These are phyloP conservation scores for Suhomyces sp. DNA, from an alignment of 805 yeast species.

Conservation along the genomic window DNA sequence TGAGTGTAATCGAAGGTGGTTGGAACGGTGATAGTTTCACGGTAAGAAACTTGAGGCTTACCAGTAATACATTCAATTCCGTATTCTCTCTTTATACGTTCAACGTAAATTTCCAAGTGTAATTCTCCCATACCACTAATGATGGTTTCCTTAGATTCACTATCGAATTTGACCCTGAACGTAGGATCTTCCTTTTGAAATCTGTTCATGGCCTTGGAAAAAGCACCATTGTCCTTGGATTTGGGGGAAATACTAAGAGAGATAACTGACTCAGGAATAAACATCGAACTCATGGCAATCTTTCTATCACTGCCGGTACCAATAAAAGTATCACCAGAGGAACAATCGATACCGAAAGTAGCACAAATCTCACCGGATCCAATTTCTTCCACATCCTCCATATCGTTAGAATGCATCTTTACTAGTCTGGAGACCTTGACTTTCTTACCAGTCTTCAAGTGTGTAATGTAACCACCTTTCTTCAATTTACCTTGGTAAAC, in stretches of 20 bases:
- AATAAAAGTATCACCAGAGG: constrained; percentile 97
- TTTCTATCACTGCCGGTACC: constrained; percentile 64
- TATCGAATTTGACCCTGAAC: constrained; percentile 86
- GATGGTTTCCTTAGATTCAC: constrained; percentile 90
- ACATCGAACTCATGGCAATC: constrained; percentile 96
- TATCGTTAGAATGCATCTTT: constrained; percentile 97
- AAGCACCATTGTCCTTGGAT: constrained; percentile 79
- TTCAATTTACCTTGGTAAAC: constrained; percentile 94
- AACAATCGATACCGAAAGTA: constrained; percentile 97
- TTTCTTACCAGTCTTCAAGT: constrained; percentile 89
- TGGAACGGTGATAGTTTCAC: constrained; percentile 80
- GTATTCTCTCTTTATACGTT: constrained; percentile 96
- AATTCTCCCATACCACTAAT: constrained; percentile 98
- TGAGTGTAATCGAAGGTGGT: constrained; percentile 89
- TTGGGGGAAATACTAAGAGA: constrained; percentile 89
- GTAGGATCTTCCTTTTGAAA: constrained; percentile 99
- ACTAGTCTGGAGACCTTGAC: constrained; percentile 87
- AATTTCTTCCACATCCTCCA: constrained; percentile 96
- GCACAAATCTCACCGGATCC: constrained; percentile 99
- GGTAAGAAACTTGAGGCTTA: constrained; percentile 95
- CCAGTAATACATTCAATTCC: constrained; percentile 95
- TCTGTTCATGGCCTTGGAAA: constrained; percentile 94
- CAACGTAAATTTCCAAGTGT: constrained; percentile 95
- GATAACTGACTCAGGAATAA: constrained; percentile 97
- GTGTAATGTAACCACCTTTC: constrained; percentile 86